A percentile compares a stretch with the other conserved stretches of the same genome.
Evolutionary conservation across 805 yeast genomes (phyloP).

Genomic region (Pichia nakasei): DNA sequence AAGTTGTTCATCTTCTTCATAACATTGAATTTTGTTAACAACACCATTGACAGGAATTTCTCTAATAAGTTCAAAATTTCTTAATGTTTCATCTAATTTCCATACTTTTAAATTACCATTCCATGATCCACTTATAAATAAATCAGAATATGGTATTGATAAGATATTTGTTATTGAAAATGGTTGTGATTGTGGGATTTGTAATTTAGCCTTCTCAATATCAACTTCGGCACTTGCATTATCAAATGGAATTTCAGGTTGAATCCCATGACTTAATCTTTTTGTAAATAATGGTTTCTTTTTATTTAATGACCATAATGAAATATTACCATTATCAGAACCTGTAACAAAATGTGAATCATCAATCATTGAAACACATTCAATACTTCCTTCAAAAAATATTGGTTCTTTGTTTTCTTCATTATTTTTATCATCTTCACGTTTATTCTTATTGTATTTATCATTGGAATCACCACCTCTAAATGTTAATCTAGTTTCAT

Average conservation of each 20-base stretch:
- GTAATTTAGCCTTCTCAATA: constrained; percentile 29
- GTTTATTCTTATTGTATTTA: constrained; percentile 28
- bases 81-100: constrained; percentile 58
- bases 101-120: constrained; percentile 71
- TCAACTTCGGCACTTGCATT: constrained; percentile 47
- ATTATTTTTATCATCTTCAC: constrained; percentile 18
- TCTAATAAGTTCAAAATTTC: constrained; percentile 52
- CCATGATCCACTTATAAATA: constrained; percentile 86
- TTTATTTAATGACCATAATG: constrained; percentile 86
- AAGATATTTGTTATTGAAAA: constrained; percentile 77
- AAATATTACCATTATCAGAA: constrained; percentile 83
- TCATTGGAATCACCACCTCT: constrained; percentile 72
- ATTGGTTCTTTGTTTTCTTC: constrained; percentile 24
- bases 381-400: constrained; percentile 79
- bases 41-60: constrained; percentile 59
- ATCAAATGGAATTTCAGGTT: constrained; percentile 32
- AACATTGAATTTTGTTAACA: constrained; percentile 50
- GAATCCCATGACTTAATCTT: constrained; percentile 71
- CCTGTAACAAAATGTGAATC: constrained; percentile 92
- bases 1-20: constrained; percentile 43
- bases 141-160: constrained; percentile 77
- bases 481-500: constrained; percentile 87
- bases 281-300: constrained; percentile 74
- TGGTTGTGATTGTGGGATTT: constrained; percentile 68
- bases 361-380: constrained; percentile 84